Conservation (phyloP, 2,329 filamentous ascomycete species). For the Massarina eburnea region DNA sequence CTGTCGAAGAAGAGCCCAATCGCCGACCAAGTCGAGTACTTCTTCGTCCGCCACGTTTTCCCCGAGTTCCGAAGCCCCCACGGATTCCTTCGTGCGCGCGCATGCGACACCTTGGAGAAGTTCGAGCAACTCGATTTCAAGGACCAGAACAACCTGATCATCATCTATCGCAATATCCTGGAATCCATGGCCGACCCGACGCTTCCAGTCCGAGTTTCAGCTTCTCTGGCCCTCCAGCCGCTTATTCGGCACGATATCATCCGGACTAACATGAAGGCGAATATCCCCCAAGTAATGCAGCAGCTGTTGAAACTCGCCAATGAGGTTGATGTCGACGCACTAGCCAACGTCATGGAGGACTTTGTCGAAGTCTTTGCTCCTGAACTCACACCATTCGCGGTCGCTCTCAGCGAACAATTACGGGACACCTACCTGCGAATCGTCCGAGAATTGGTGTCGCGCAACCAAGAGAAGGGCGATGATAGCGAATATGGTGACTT, state of each 20-base stretch:
- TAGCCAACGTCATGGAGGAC: slow-evolving; percentile 99
- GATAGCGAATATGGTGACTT: slow-evolving; percentile 86
- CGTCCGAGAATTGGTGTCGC: slow-evolving; percentile 85
- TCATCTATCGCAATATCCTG: slow-evolving; percentile 94
- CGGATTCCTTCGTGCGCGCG: slow-evolving; percentile 89
- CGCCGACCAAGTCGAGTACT: slow-evolving; percentile 96
- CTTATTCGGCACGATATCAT: slow-evolving; percentile 95
- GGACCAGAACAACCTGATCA: slow-evolving; percentile 90
- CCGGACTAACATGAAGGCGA: slow-evolving; percentile 92
- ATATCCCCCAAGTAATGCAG: slow-evolving; percentile 99
- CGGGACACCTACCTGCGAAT: slow-evolving; percentile 95
- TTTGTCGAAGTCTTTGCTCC: slow-evolving; percentile 99
- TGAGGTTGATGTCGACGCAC: slow-evolving; percentile 93
- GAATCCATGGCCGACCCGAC: slow-evolving; percentile 96
- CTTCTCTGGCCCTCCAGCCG: slow-evolving; percentile 89
- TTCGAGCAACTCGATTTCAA: slow-evolving; percentile 98
- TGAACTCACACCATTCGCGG: slow-evolving; percentile 94
- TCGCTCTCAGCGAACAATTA: slow-evolving; percentile 92
- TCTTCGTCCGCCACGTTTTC: slow-evolving; percentile 97
- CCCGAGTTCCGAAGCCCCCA: slow-evolving; percentile 93
- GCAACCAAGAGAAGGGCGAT: slow-evolving; percentile 72
- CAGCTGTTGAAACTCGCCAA: slow-evolving; percentile 96
- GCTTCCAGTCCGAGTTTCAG: slow-evolving; percentile 90
- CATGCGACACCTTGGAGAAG: slow-evolving; percentile 96
- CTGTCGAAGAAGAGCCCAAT: slow-evolving; percentile 98